A percentile compares a stretch with the other conserved stretches of the same genome.
Conservation (phyloP, 768 basidiomycete species). For the Tricholoma hemisulphureum region DNA sequence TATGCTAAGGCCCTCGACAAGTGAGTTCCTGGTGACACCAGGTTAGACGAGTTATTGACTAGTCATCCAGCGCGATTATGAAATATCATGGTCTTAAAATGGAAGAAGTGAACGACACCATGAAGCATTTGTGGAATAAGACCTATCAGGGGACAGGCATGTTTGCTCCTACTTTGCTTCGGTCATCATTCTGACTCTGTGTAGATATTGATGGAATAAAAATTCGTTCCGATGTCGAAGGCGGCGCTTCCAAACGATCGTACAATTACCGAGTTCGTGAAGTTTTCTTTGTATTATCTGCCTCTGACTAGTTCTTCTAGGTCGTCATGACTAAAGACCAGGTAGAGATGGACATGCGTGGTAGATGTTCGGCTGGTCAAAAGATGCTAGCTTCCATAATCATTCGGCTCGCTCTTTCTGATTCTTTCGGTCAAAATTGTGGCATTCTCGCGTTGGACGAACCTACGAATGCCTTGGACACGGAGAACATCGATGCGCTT, state of each 20-base stretch:
- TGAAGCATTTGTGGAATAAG: slow-evolving; percentile 97
- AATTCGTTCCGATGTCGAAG: slow-evolving; percentile 92
- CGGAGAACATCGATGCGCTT: slow-evolving; percentile 93
- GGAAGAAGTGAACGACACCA: slow-evolving; percentile 99
- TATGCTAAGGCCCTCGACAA: slow-evolving; percentile 97
- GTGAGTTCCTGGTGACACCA: slow-evolving; percentile 46
- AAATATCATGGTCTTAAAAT: slow-evolving; percentile 96
- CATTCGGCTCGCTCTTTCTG: slow-evolving; percentile 93
- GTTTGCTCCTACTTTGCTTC: slow-evolving; percentile 16
- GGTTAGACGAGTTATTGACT: slow-evolving; percentile 2
- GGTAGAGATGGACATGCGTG: slow-evolving; percentile 99
- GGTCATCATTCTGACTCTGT: slow-evolving; percentile 4
- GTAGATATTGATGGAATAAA: slow-evolving; percentile 96
- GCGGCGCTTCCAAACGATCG: slow-evolving; percentile 83
- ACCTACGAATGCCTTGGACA: slow-evolving; percentile 95
- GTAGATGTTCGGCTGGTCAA: slow-evolving; percentile 96
- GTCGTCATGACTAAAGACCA: slow-evolving; percentile 99
- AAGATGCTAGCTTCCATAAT: slow-evolving; percentile 99
- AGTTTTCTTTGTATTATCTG: slow-evolving; percentile 1
- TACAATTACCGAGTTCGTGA: slow-evolving; percentile 91
- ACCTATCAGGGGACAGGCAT: slow-evolving; percentile 97
- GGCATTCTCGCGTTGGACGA: slow-evolving; percentile 97
- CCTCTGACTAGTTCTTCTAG: slow-evolving; percentile 38
- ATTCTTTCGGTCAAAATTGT: slow-evolving; percentile 97
- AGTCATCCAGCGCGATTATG: slow-evolving; percentile 83